phyloP scores from a whole-genome alignment of 1,284 basidiomycete species.

The Cryptococcus maquisensis region DNA sequence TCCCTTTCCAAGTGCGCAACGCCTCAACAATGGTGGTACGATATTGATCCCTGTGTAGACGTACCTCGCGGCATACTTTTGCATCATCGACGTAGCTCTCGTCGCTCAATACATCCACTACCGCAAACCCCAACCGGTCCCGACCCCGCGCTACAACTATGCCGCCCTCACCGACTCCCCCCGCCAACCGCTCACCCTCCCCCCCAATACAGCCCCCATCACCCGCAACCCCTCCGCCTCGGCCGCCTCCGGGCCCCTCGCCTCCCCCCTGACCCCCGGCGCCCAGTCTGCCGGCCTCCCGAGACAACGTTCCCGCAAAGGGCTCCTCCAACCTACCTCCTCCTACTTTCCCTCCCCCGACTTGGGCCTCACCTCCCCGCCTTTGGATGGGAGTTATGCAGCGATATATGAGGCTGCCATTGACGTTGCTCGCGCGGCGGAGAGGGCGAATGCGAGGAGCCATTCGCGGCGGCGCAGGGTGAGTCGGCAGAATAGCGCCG shows the following conservation, averaged over 20 bases:
- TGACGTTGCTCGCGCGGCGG: constrained; percentile 48
- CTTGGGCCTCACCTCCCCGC: constrained; percentile 13
- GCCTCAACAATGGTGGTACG: not conserved
- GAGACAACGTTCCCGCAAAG: constrained; percentile 3
- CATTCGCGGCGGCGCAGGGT: constrained; percentile 12
- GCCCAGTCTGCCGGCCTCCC: not conserved
- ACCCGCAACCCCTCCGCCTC: constrained; percentile 7
- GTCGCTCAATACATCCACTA: constrained; percentile 78
- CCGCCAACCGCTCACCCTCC: constrained; percentile 20
- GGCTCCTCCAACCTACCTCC: not conserved
- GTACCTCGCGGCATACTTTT: constrained; percentile 82
- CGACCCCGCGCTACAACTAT: constrained; percentile 10
- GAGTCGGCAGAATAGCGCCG: constrained; percentile 7
- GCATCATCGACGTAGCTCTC: constrained; percentile 68
- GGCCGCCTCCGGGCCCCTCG: constrained; percentile 4
- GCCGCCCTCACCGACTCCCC: constrained; percentile 14
- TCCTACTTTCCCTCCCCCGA: constrained; percentile 8
- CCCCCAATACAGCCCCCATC: constrained; percentile 12
- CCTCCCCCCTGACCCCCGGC: constrained; percentile 1
- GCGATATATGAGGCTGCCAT: constrained; percentile 45
- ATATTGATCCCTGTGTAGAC: constrained; percentile 54
- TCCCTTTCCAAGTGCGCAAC: constrained; percentile 79
- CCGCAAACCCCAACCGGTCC: constrained; percentile 7
- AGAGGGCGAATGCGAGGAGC: constrained; percentile 30
- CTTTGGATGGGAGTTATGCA: constrained; percentile 24